Conservation (phyloP, 2,329 filamentous ascomycete genomes). For the Diaporthe ilicicola region DNA sequence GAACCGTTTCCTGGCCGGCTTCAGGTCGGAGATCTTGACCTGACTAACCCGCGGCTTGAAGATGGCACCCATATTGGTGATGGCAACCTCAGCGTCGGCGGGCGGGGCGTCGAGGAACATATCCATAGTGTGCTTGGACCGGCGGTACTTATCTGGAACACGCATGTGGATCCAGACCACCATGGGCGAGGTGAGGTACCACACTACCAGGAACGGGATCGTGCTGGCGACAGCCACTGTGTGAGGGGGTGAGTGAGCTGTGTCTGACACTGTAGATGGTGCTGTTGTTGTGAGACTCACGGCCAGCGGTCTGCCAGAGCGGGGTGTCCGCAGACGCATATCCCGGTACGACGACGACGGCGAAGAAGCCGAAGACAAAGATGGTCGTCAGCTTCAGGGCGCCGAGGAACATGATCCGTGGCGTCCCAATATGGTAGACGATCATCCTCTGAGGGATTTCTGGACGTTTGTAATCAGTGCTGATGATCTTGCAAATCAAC, state of each 20-base stretch:
- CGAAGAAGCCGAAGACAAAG: slow-evolving; percentile 73
- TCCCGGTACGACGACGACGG: slow-evolving; percentile 68
- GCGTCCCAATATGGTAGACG: slow-evolving; percentile 79
- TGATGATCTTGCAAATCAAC: neutral
- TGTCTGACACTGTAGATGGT: too few species aligned
- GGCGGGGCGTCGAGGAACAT: slow-evolving; percentile 60
- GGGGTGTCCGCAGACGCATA: slow-evolving; percentile 56
- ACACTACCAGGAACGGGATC: slow-evolving; percentile 71
- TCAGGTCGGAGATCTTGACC: slow-evolving; percentile 46
- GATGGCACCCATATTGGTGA: slow-evolving; percentile 65
- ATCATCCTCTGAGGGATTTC: slow-evolving; percentile 52
- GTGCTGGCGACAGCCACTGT: slow-evolving; percentile 67
- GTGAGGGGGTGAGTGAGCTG: slow-evolving; percentile 25
- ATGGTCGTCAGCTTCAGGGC: slow-evolving; percentile 76
- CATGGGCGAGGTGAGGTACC: slow-evolving; percentile 73
- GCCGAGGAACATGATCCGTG: slow-evolving; percentile 72
- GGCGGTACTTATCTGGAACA: slow-evolving; percentile 71
- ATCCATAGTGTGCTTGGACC: slow-evolving; percentile 63
- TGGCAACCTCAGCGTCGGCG: slow-evolving; percentile 53
- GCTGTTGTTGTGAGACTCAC: slow-evolving; percentile 42
- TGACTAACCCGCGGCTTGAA: slow-evolving; percentile 58
- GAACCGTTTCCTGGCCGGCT: slow-evolving; percentile 41
- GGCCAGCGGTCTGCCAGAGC: slow-evolving; percentile 44
- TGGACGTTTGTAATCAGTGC: slow-evolving; percentile 31
- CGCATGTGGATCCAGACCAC: slow-evolving; percentile 77